Evolutionary conservation across 305 asterid species (phyloP).

Genomic region (Fraxinus ornus): DNA sequence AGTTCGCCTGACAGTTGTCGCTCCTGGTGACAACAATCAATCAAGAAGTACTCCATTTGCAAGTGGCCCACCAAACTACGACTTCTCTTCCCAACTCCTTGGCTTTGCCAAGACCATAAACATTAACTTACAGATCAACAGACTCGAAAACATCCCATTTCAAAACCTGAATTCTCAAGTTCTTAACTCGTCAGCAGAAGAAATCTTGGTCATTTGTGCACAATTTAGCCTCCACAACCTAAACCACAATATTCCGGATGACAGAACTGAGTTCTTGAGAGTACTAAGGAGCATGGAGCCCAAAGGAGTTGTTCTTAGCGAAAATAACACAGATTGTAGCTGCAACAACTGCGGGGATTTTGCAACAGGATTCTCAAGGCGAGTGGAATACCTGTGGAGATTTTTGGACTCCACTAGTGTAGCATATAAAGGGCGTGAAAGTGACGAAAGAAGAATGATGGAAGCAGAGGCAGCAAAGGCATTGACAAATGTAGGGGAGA

Average conservation of each 20-base stretch:
- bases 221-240: slow-evolving; percentile 76
- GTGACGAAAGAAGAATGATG: slow-evolving; percentile 86
- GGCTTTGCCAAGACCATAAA: slow-evolving; percentile 59
- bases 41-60: slow-evolving; percentile 49
- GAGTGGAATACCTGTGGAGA: slow-evolving; percentile 69
- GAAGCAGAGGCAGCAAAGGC: slow-evolving; percentile 90
- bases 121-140: slow-evolving; percentile 72
- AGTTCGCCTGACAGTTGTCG: slow-evolving; percentile 66
- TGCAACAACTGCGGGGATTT: slow-evolving; percentile 73
- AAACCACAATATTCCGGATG: slow-evolving; percentile 55
- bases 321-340: slow-evolving; percentile 69
- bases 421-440: slow-evolving; percentile 80
- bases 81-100: slow-evolving; percentile 60
- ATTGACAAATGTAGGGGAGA: slow-evolving; percentile 52
- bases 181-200: slow-evolving; percentile 52
- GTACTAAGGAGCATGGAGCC: slow-evolving; percentile 52
- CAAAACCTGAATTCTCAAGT: slow-evolving; percentile 53
- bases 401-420: slow-evolving; percentile 74
- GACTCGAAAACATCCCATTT: slow-evolving; percentile 49
- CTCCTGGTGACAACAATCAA: slow-evolving; percentile 39
- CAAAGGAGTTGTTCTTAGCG: slow-evolving; percentile 59
- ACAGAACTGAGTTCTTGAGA: slow-evolving; percentile 52
- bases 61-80: slow-evolving; percentile 52
- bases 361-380: slow-evolving; percentile 57
- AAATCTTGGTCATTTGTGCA: slow-evolving; percentile 60